phyloP scores from a whole-genome alignment of 192 early-diverging fungal species.

The Chytriomyces hyalinus region DNA sequence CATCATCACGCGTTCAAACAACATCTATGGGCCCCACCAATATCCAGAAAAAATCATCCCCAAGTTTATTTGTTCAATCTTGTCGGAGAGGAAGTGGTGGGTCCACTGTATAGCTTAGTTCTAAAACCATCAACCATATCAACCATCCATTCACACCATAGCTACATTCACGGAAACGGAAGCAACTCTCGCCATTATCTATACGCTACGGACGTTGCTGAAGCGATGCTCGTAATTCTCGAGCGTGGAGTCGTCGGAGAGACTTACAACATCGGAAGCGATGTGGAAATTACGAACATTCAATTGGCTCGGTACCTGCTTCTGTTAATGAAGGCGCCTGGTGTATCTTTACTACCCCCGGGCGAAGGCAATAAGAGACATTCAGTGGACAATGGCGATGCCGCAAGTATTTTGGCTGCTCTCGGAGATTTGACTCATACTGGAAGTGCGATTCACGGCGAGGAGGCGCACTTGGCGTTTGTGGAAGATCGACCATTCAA shows the following conservation, averaged over 20 bases:
- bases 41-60: constrained; percentile 88
- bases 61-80: constrained; percentile 75
- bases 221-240: constrained; percentile 72
- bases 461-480: constrained; percentile 62
- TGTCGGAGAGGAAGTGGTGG: constrained; percentile 60
- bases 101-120: neutral
- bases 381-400: neutral
- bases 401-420: neutral
- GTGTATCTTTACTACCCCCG: neutral
- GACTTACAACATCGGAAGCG: constrained; percentile 80
- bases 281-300: constrained; percentile 73
- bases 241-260: constrained; percentile 70
- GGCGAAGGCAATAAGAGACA: neutral
- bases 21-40: constrained; percentile 81
- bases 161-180: constrained; percentile 78
- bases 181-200: constrained; percentile 75
- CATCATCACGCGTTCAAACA: constrained; percentile 81
- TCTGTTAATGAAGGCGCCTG: constrained; percentile 21
- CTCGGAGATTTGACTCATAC: constrained; percentile 6
- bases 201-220: constrained; percentile 71
- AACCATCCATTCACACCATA: constrained; percentile 18
- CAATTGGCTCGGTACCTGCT: constrained; percentile 66
- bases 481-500: constrained; percentile 80
- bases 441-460: constrained; percentile 36
- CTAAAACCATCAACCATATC: neutral